A percentile compares a stretch with the other conserved stretches of the same genome.
Evolutionary conservation across 2,329 filamentous ascomycete species (phyloP).

Genomic region (Apiospora kogelbergensis): DNA sequence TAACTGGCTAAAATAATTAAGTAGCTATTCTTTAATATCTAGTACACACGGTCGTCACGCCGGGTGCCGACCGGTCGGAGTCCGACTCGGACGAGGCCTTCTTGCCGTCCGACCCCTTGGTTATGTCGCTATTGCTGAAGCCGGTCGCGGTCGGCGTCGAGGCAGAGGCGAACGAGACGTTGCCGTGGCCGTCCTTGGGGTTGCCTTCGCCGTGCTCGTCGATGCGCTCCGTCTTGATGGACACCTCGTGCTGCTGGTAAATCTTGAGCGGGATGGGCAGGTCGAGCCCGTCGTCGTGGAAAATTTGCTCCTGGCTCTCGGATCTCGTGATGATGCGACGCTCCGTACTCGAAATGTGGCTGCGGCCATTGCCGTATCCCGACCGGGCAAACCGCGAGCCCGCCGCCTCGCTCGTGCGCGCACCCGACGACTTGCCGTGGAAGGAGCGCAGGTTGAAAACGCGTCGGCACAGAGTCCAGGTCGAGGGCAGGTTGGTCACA

Average conservation of each 20-base stretch:
- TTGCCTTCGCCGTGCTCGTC: not conserved
- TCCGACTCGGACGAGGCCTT: not conserved
- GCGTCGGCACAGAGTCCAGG: constrained; percentile 42
- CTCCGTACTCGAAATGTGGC: constrained; percentile 21
- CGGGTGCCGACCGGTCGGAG: not conserved
- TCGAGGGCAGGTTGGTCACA: constrained; percentile 42
- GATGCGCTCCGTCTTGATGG: constrained; percentile 21
- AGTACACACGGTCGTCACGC: not conserved
- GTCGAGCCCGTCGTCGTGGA: constrained; percentile 22
- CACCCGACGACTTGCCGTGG: constrained; percentile 29
- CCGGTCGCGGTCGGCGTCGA: not conserved
- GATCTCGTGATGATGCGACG: constrained; percentile 23
- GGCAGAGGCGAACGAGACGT: not conserved
- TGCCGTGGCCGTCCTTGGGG: not conserved
- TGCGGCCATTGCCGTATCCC: constrained; percentile 19
- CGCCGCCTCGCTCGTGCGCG: constrained; percentile 22
- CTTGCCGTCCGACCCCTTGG: not conserved
- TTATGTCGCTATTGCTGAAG: not conserved
- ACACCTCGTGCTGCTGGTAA: constrained; percentile 35
- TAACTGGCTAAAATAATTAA: not conserved
- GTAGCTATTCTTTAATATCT: not conserved
- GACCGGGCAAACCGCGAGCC: constrained; percentile 22
- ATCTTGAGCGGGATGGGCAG: constrained; percentile 36
- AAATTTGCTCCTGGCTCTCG: constrained; percentile 38
- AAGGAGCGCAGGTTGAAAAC: constrained; percentile 37